A percentile compares a stretch with the other conserved stretches of the same genome.
phyloP scores from a whole-genome alignment of 2,329 filamentous ascomycete genomes.

The Hypoxylon sp. region DNA sequence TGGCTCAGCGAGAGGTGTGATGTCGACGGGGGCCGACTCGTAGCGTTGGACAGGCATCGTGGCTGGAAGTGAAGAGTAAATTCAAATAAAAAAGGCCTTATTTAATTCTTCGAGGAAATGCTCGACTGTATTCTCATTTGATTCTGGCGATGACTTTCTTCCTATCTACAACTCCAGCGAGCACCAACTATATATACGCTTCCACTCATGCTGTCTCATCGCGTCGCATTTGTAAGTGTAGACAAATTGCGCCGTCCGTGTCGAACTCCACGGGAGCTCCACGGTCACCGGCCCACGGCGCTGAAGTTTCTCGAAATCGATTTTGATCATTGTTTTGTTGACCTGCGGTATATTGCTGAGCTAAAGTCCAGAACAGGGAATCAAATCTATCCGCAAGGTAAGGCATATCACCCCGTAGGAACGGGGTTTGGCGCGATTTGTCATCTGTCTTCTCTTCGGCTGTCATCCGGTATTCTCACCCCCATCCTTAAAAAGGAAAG shows the following conservation, averaged over 20 bases:
- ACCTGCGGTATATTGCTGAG: neutral
- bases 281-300: neutral
- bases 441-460: neutral
- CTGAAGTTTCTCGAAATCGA: neutral
- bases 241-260: neutral
- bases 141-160: neutral
- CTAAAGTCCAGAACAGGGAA: neutral
- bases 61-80: neutral
- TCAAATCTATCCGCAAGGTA: neutral
- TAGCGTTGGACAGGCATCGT: conserved; percentile 43
- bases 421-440: neutral
- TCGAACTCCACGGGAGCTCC: conserved; percentile 5
- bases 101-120: neutral
- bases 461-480: neutral
- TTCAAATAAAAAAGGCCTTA: neutral
- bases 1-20: conserved; percentile 58
- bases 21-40: conserved; percentile 45
- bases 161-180: neutral
- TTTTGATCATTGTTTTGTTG: conserved; percentile 1
- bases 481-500: neutral
- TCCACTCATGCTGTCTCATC: neutral
- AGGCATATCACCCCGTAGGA: neutral
- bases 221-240: conserved; percentile 11
- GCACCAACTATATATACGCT: neutral
- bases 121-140: neutral